These are phyloP conservation scores for Schizonepeta tenuifolia DNA, from an alignment of 257 asterid species.

Conservation along the genomic window DNA sequence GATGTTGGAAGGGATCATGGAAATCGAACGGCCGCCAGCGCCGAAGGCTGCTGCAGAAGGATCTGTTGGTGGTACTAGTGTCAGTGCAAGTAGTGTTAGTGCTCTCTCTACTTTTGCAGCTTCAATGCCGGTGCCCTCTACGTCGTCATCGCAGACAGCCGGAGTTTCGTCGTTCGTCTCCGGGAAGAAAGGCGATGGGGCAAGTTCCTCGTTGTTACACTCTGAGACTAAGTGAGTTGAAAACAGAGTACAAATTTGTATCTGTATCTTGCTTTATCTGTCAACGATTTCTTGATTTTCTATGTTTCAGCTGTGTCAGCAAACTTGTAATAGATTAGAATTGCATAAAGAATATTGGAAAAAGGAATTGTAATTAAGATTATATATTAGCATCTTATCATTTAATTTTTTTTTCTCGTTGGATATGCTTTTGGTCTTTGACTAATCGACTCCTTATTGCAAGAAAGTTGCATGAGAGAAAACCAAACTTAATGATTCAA, in stretches of 20 bases:
- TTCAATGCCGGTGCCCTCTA: slow-evolving; percentile 56
- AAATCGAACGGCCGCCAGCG: slow-evolving; percentile 65
- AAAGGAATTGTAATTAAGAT: no score
- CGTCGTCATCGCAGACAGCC: slow-evolving; percentile 52
- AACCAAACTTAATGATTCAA: no score
- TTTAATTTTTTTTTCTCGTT: no score
- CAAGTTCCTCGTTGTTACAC: slow-evolving; percentile 49
- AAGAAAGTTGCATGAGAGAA: no score
- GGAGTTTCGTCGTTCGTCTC: slow-evolving; percentile 48
- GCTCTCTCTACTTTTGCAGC: slow-evolving; percentile 56
- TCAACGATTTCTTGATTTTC: no score
- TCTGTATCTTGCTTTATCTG: slow-evolving; percentile 10
- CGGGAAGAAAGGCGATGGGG: slow-evolving; percentile 44
- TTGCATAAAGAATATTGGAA: no score
- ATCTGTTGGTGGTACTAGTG: slow-evolving; percentile 50
- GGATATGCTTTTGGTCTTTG: no score
- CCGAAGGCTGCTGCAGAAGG: slow-evolving; percentile 66
- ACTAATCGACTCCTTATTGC: no score
- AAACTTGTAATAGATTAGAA: no score
- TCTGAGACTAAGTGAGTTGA: slow-evolving; percentile 34
- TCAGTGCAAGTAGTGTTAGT: slow-evolving; percentile 49
- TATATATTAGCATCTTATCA: no score
- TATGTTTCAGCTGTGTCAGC: no score
- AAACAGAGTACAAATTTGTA: not conserved
- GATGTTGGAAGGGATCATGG: slow-evolving; percentile 80